Evolutionary conservation across 352 stramenopile species (phyloP).

Genomic region (Phytophthora nicotianae): DNA sequence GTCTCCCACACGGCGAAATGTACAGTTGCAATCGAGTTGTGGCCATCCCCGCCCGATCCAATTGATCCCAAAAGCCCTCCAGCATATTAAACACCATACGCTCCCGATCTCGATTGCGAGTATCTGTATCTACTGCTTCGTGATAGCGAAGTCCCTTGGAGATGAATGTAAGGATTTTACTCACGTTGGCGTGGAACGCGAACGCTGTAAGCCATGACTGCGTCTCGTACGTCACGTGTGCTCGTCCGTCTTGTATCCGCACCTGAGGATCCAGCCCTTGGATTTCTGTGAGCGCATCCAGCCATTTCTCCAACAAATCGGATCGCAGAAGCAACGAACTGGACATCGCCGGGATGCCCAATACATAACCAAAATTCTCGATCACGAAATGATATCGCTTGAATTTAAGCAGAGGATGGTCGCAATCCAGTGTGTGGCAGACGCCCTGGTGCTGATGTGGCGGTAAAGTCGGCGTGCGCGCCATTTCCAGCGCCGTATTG

Average conservation of each 20-base stretch:
- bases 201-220: conserved; percentile 94
- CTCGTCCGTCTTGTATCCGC: conserved; percentile 74
- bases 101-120: conserved; percentile 44
- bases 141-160: conserved; percentile 70
- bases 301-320: conserved; percentile 73
- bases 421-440: conserved; percentile 84
- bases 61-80: conserved; percentile 73
- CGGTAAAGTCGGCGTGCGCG: conserved; percentile 41
- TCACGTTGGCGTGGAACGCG: conserved; percentile 83
- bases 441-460: conserved; percentile 29
- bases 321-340: conserved; percentile 58
- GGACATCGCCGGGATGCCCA: conserved; percentile 89
- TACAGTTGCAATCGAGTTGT: conserved; percentile 58
- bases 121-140: conserved; percentile 38
- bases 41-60: conserved; percentile 52
- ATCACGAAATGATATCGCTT: conserved; percentile 93
- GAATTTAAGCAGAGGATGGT: conserved; percentile 92
- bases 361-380: conserved; percentile 95
- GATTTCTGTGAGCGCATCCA: conserved; percentile 70
- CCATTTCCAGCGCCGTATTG: conserved; percentile 73
- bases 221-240: conserved; percentile 96
- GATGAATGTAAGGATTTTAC: conserved; percentile 63
- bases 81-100: conserved; percentile 77
- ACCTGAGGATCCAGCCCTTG: conserved; percentile 82
- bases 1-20: conserved; percentile 61